phyloP scores from a whole-genome alignment of 768 basidiomycete species.

The Xanthoconium purpureum region DNA sequence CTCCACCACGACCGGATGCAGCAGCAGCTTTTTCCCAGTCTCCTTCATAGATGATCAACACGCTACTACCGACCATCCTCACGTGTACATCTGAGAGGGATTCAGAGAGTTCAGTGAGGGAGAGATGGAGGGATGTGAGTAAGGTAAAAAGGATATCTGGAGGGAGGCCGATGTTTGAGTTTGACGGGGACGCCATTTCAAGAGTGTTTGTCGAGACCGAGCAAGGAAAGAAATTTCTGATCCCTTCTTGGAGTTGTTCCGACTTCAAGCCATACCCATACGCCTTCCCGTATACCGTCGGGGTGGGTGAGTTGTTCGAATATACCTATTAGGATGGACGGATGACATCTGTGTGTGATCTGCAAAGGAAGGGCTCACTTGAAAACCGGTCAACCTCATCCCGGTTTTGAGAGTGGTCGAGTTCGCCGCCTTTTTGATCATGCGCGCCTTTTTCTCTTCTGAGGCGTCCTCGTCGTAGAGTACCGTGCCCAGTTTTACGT shows the following conservation, averaged over 20 bases:
- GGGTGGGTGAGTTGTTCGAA: constrained; percentile 52
- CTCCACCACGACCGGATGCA: constrained; percentile 36
- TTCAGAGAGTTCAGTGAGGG: constrained; percentile 49
- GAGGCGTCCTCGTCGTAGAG: constrained; percentile 71
- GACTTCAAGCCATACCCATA: constrained; percentile 77
- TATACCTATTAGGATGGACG: constrained; percentile 54
- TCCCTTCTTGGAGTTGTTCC: constrained; percentile 70
- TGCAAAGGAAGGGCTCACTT: constrained; percentile 51
- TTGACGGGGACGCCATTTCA: not conserved
- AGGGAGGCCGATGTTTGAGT: constrained; percentile 51
- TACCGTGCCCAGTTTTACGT: constrained; percentile 89
- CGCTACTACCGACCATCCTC: constrained; percentile 78
- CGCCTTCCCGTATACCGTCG: constrained; percentile 62
- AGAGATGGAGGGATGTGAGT: constrained; percentile 50
- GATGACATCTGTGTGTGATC: not conserved
- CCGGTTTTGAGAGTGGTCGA: constrained; percentile 79
- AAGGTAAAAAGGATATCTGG: constrained; percentile 51
- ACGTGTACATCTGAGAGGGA: constrained; percentile 56
- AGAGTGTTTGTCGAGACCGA: constrained; percentile 13
- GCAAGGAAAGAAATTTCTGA: constrained; percentile 76
- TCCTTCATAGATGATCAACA: constrained; percentile 80
- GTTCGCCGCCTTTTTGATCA: constrained; percentile 64
- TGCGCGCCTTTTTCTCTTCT: constrained; percentile 73
- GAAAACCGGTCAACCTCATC: constrained; percentile 83
- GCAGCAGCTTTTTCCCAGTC: constrained; percentile 41